Base-by-base conservation (phyloP, 2,329 filamentous ascomycete genomes). In the Diaporthe sp. region DNA sequence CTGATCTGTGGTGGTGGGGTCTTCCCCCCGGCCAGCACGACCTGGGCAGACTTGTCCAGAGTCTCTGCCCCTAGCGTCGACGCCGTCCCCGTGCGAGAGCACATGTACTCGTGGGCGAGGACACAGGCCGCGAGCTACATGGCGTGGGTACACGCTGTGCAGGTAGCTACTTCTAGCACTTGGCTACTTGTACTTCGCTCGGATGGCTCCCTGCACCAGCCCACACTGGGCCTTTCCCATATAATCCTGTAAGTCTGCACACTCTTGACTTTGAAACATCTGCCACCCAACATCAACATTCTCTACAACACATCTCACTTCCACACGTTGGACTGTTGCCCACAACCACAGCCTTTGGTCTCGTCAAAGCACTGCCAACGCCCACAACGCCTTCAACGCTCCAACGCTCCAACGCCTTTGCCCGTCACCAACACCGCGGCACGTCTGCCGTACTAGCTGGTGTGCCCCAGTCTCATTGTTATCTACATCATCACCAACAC, bases 181-280 rank as follows among this genome's bases (percentile, higher is more conserved):
- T 67, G 19, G 28, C 65, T 68, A 37, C 44, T 17, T 31, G 31
- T 58, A 65, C 42, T 37, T 68, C 19, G 42, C 65, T 39, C 31
- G 58, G 57, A 31, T 62, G 58, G 37, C 58, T 53, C 58, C 70
- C 58, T 73, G 70, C 46, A 49, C 39, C 25, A 46, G 58, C 59
- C 57, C 70, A 55, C 70, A 39, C 28, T 28, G n/a, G 39, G 17
- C n/a, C 46, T 34, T 73, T 53, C n/a, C 65, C 65, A 68, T 68
- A 68, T 68, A 68, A 68, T 53, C 65, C 46, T 68, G n/a, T 25
- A 34, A 34, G 42, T 72, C 51, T 49, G 37, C 42, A 22, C 70
- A 34, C 58, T 65, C 58, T 73, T n/a, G 46, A 65, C 58, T 73
- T 42, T 73, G 58, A 53, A 73, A 46, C 70, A 73, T 68, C 46